A percentile compares a stretch with the other conserved stretches of the same genome.
These are phyloP conservation scores for Chrysanthemum lavandulifolium DNA, from an alignment of 129 eudicot genomes.

Conservation along the genomic window DNA sequence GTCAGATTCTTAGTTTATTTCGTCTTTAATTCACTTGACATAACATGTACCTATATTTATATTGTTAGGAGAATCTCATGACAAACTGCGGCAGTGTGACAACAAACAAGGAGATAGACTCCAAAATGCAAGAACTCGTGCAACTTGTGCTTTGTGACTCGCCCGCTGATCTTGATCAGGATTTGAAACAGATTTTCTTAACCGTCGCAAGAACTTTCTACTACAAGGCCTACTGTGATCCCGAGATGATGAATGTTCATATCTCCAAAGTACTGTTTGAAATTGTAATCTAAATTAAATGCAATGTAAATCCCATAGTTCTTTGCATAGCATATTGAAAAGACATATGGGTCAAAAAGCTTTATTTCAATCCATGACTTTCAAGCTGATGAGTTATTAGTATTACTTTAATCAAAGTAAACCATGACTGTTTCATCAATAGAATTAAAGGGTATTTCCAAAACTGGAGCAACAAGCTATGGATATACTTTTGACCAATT, in stretches of 20 bases:
- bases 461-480: conserved; percentile 6
- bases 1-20: not conserved
- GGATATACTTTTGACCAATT: not conserved
- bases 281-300: conserved; percentile 29
- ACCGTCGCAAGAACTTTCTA: conserved; percentile 58
- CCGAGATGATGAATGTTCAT: conserved; percentile 48
- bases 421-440: not conserved
- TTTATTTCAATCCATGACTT: no score
- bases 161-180: conserved; percentile 37
- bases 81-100: conserved; percentile 4
- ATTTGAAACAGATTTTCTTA: conserved; percentile 51
- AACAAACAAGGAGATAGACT: conserved; percentile 32
- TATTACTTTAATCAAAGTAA: no score
- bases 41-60: not conserved
- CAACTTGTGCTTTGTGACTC: conserved; percentile 47
- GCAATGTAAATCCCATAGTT: not conserved
- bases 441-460: not conserved
- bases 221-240: conserved; percentile 54
- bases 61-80: conserved; percentile 16
- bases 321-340: not conserved
- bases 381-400: no score
- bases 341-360: not conserved
- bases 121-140: conserved; percentile 63
- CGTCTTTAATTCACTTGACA: not conserved
- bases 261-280: conserved; percentile 72